A percentile compares a stretch with the other conserved stretches of the same genome.
Conservation (phyloP, 176 grass and related monocot genomes). For the Puya raimondii region DNA sequence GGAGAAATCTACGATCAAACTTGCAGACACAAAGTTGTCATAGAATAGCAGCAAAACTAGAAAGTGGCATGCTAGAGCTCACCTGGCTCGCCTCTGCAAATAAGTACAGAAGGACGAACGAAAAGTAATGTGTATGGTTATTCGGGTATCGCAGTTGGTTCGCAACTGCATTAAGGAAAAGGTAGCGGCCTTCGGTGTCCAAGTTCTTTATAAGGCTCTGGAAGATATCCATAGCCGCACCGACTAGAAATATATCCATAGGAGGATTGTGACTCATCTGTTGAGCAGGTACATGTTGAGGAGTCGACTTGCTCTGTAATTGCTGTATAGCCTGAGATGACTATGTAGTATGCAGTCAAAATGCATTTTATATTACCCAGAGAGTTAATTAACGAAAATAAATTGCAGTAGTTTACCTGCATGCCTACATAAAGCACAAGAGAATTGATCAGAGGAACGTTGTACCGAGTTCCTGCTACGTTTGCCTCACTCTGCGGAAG, state of each 20-base stretch:
- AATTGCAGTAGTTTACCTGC: conserved; percentile 37
- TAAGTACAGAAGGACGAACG: conserved; percentile 85
- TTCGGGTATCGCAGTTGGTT: conserved; percentile 93
- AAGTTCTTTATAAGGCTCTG: conserved; percentile 77
- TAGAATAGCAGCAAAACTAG: background rate
- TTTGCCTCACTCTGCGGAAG: conserved; percentile 63
- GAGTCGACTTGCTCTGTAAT: conserved; percentile 57
- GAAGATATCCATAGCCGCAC: conserved; percentile 71
- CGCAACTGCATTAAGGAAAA: conserved; percentile 77
- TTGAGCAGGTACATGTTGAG: conserved; percentile 39
- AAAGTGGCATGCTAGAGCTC: conserved; percentile 6
- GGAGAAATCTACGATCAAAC: background rate
- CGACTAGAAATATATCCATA: conserved; percentile 75
- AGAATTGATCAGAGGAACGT: conserved; percentile 87
- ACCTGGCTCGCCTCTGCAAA: conserved; percentile 77
- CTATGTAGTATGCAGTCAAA: background rate
- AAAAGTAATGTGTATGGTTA: conserved; percentile 94
- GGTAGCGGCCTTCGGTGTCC: conserved; percentile 81
- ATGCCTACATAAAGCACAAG: conserved; percentile 91
- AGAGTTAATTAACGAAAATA: background rate
- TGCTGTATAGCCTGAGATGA: conserved; percentile 70
- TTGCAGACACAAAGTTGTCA: background rate
- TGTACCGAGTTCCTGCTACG: conserved; percentile 68
- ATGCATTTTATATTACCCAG: background rate
- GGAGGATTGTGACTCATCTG: conserved; percentile 51